A percentile compares a stretch with the other conserved stretches of the same genome.
phyloP scores from a whole-genome alignment of 805 yeast species.

The Brettanomyces naardenensis region DNA sequence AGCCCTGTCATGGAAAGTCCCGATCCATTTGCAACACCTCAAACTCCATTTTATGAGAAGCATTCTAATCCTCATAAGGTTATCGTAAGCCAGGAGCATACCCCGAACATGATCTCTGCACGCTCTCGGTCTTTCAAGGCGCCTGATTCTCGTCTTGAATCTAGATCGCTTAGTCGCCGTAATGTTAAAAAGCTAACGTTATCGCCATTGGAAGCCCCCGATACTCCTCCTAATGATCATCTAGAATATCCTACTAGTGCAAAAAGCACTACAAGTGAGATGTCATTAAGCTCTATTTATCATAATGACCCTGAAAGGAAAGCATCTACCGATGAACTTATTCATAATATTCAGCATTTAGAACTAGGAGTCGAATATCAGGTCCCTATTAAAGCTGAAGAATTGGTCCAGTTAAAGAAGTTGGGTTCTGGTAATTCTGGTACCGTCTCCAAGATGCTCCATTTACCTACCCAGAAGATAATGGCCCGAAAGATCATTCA shows the following conservation, averaged over 20 bases:
- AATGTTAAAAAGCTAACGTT: constrained; percentile 53
- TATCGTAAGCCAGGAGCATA: constrained; percentile 7
- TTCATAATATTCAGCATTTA: constrained; percentile 38
- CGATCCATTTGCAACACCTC: background rate
- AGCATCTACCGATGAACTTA: constrained; percentile 28
- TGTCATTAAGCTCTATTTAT: background rate
- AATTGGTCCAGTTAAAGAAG: constrained; percentile 64
- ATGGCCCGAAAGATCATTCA: constrained; percentile 90
- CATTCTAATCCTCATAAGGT: constrained; percentile 1
- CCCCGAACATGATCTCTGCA: constrained; percentile 9
- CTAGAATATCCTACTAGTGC: background rate
- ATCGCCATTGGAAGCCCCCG: constrained; percentile 5
- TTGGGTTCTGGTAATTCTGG: constrained; percentile 96
- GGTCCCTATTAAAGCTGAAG: constrained; percentile 48
- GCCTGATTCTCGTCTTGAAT: constrained; percentile 14
- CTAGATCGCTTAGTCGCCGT: constrained; percentile 43
- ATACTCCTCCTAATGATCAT: background rate
- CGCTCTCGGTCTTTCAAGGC: constrained; percentile 5
- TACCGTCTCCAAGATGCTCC: constrained; percentile 79
- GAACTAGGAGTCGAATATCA: constrained; percentile 49
- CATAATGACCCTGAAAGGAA: constrained; percentile 24
- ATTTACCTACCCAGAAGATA: constrained; percentile 76
- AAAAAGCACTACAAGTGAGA: background rate
- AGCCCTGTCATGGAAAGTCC: background rate
- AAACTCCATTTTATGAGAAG: constrained; percentile 3